A percentile compares a stretch with the other conserved stretches of the same genome.
Conservation (phyloP, 805 yeast genomes). For the Lipomyces mesembrius region DNA sequence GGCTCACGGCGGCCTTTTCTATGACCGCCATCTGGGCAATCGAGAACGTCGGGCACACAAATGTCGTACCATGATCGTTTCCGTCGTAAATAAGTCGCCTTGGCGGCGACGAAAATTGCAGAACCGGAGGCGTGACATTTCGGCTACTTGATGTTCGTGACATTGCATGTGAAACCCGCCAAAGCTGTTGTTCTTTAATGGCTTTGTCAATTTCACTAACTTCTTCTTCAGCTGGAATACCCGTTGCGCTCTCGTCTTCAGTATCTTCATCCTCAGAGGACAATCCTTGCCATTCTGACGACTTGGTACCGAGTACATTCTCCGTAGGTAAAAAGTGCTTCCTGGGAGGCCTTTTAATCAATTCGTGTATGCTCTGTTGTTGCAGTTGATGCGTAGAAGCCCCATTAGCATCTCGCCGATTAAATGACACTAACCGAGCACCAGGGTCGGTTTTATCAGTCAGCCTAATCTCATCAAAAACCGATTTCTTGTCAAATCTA, state of each 20-base stretch:
- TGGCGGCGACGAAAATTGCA: conserved; percentile 13
- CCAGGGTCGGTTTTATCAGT: conserved; percentile 64
- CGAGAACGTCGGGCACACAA: conserved; percentile 53
- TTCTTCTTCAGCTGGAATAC: conserved; percentile 22
- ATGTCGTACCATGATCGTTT: conserved; percentile 12
- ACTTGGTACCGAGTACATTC: conserved; percentile 28
- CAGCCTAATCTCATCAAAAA: conserved; percentile 67
- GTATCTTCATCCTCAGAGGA: conserved; percentile 19
- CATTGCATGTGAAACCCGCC: conserved; percentile 19
- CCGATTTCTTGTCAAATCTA: conserved; percentile 78
- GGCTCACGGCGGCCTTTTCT: conserved; percentile 62
- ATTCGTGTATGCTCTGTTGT: conserved; percentile 32
- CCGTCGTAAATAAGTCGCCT: conserved; percentile 18
- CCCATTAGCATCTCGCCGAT: conserved; percentile 47
- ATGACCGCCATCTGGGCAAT: conserved; percentile 81
- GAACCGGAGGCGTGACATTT: conserved; percentile 21
- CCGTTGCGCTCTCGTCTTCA: conserved; percentile 1
- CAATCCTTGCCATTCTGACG: conserved; percentile 25
- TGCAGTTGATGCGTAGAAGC: conserved; percentile 27
- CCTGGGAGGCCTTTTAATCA: conserved; percentile 22
- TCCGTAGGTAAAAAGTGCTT: conserved; percentile 31
- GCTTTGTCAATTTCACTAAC: conserved; percentile 30
- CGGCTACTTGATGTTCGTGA: conserved; percentile 22
- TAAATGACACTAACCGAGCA: conserved; percentile 74
- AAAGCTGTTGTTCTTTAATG: conserved; percentile 20